Evolutionary conservation across 352 stramenopile genomes (phyloP).

Genomic region (Plasmopara viticola): DNA sequence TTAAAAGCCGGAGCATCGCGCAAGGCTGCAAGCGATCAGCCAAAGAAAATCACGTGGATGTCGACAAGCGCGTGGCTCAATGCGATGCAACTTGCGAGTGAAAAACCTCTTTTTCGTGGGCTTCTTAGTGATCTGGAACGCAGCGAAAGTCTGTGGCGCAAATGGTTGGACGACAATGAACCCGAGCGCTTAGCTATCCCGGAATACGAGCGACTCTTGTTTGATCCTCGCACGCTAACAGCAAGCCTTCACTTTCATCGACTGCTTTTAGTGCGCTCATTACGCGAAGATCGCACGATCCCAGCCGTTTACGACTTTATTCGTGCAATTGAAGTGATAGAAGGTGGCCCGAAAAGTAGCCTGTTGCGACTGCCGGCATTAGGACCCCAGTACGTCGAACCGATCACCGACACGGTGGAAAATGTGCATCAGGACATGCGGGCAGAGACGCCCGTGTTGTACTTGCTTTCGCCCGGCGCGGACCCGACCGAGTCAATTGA

Average conservation of each 20-base stretch:
- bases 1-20: constrained; percentile 63
- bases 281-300: constrained; percentile 74
- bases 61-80: constrained; percentile 61
- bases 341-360: constrained; percentile 28
- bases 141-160: constrained; percentile 58
- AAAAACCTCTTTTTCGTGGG: constrained; percentile 61
- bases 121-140: constrained; percentile 60
- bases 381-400: constrained; percentile 52
- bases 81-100: constrained; percentile 53
- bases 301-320: constrained; percentile 64
- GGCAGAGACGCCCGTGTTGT: constrained; percentile 58
- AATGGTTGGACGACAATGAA: constrained; percentile 80
- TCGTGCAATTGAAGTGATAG: constrained; percentile 51
- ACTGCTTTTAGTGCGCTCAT: constrained; percentile 54
- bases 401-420: constrained; percentile 68
- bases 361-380: constrained; percentile 42
- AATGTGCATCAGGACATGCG: constrained; percentile 63
- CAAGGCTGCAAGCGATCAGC: constrained; percentile 55
- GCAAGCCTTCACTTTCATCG: constrained; percentile 65
- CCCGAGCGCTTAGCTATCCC: constrained; percentile 51
- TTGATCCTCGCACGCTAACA: constrained; percentile 54
- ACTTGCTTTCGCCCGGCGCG: constrained; percentile 59
- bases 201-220: constrained; percentile 64
- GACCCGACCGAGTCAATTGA: constrained; percentile 75
- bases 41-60: constrained; percentile 73